phyloP scores from a whole-genome alignment of 164 flowering plant species.

The Echeveria elegans region DNA sequence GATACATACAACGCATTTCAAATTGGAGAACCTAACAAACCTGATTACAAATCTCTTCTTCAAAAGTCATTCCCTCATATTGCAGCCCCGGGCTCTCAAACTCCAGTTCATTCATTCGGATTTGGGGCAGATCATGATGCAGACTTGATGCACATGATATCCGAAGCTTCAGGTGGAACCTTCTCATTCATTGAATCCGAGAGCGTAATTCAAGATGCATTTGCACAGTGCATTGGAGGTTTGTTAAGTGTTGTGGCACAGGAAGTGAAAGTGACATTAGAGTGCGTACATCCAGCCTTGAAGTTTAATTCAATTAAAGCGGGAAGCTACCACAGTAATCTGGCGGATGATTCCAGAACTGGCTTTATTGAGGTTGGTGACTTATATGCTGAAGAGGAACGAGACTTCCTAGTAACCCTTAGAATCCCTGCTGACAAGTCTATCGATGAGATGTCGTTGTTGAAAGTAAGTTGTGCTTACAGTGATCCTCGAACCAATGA shows the following conservation, averaged over 20 bases:
- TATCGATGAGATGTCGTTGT: constrained; percentile 27
- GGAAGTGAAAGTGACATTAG: constrained; percentile 41
- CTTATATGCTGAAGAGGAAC: constrained; percentile 89
- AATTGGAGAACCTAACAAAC: constrained; percentile 21
- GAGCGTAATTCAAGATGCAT: constrained; percentile 58
- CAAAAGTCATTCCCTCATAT: constrained; percentile 34
- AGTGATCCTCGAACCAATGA: constrained; percentile 39
- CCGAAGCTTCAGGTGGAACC: constrained; percentile 92
- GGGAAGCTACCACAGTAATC: constrained; percentile 54
- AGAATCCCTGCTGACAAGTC: constrained; percentile 44
- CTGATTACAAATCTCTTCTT: constrained; percentile 47
- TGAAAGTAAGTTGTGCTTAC: constrained; percentile 54
- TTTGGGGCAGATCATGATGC: constrained; percentile 77
- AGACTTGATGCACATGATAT: constrained; percentile 72
- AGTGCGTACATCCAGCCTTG: constrained; percentile 42
- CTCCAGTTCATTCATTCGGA: constrained; percentile 91
- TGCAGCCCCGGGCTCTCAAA: constrained; percentile 29
- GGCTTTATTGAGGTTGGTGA: constrained; percentile 68
- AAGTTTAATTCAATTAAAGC: constrained; percentile 48
- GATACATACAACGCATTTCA: constrained; percentile 54
- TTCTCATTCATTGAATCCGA: constrained; percentile 71
- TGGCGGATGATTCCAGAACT: constrained; percentile 24
- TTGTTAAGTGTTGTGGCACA: constrained; percentile 53
- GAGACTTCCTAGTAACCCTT: constrained; percentile 63
- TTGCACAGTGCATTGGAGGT: constrained; percentile 69